Base-by-base conservation (phyloP, 2,329 filamentous ascomycete genomes). In the Akanthomyces uredinophilus region DNA sequence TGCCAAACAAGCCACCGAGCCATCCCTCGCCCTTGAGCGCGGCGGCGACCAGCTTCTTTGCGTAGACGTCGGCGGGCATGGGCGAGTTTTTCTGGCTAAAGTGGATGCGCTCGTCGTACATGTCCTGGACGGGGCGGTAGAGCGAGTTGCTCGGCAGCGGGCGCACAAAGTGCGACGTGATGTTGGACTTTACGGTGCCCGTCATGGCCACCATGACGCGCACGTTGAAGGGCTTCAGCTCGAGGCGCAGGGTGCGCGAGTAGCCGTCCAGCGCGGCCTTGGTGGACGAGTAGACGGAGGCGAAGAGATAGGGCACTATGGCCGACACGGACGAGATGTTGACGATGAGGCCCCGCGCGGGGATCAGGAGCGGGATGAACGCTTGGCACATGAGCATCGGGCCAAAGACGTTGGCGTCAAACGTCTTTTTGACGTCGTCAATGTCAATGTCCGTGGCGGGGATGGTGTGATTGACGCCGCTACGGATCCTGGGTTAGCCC, bases 121-220 rank as follows among this genome's bases (percentile, higher is more conserved):
- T 64, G 32, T 81, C 77, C 53, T 71, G 69, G 2, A 81, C 74
- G 5, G 75, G 76, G 70, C 69, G 64, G 70, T 85, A 85, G 32
- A 82, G 72, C 46, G 81, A 84, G 51, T 69, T 70, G 14, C 70
- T 63, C 0, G 81, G 81, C 57, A 85, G 72, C 3, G 65, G 62
- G 59, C 79, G 77, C 64, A 77, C 72, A 1, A 69, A 67, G 51
- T 76, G 75, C 64, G 69, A 72, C 7, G 79, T 78, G 60, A 81
- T 83, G 70, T 83, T 81, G 68, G 79, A 82, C 50, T 72, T 72
- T 11, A 85, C 80, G 2, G 81, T 83, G 29, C 83, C 83, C 0
- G 81, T 79, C 74, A 84, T 78, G 68, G 79, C 79, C 20, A 83
- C 78, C 78, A 84, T 84, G 70, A 85, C 83, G 65, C 83, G 79